Conservation (phyloP, 2,329 filamentous ascomycete species). For the Diaporthe eres region DNA sequence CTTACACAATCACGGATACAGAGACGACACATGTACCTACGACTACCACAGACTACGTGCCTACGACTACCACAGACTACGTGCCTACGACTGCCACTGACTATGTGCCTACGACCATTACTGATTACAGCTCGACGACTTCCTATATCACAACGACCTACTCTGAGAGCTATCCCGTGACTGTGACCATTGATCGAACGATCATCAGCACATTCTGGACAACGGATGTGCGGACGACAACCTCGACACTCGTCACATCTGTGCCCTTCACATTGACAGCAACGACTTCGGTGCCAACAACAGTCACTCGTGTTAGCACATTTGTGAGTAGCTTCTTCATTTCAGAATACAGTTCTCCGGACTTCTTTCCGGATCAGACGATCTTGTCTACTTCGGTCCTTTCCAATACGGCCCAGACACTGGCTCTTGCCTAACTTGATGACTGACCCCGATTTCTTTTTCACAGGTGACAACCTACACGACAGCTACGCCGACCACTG, state of each 20-base stretch:
- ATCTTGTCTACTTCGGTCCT: not conserved
- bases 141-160: slow-evolving; percentile 20
- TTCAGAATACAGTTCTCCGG: not conserved
- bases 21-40: not conserved
- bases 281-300: slow-evolving; percentile 19
- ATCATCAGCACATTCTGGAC: slow-evolving; percentile 22
- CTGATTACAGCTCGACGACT: slow-evolving; percentile 17
- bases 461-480: slow-evolving; percentile 38
- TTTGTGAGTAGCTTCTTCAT: slow-evolving; percentile 33
- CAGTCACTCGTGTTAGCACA: slow-evolving; percentile 41
- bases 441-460: not conserved
- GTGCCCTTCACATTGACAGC: slow-evolving; percentile 26
- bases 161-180: slow-evolving; percentile 14
- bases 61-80: slow-evolving; percentile 9
- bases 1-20: not conserved
- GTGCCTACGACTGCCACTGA: slow-evolving; percentile 6
- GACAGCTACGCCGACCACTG: slow-evolving; percentile 36
- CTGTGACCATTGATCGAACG: not conserved
- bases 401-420: not conserved
- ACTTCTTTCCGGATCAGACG: not conserved
- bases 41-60: not conserved
- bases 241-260: slow-evolving; percentile 1
- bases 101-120: slow-evolving; percentile 1
- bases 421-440: not conserved
- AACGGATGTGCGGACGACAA: not conserved